Evolutionary conservation across 2,329 filamentous ascomycete genomes (phyloP).

Genomic region (Periconia sp.): DNA sequence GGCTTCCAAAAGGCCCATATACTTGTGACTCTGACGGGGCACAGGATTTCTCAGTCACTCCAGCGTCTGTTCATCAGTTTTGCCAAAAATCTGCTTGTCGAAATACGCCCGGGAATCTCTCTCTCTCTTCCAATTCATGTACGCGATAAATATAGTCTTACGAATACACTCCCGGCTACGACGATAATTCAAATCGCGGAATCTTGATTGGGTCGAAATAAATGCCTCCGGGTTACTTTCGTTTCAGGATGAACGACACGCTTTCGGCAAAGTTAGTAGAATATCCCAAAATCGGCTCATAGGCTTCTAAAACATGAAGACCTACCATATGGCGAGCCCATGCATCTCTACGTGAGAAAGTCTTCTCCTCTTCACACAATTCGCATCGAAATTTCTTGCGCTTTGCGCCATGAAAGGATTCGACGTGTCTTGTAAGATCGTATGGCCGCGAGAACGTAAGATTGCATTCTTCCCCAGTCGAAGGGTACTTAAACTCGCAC

Average conservation of each 20-base stretch:
- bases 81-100: no score
- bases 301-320: slow-evolving; percentile 10
- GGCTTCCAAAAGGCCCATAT: no score
- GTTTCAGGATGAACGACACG: slow-evolving; percentile 85
- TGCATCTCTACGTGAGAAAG: slow-evolving; percentile 92
- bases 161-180: no score
- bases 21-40: no score
- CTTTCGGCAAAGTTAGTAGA: slow-evolving; percentile 12
- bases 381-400: slow-evolving; percentile 95
- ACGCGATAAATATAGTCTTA: no score
- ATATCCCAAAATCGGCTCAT: neutral
- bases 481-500: slow-evolving; percentile 91
- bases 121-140: no score
- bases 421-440: slow-evolving; percentile 93
- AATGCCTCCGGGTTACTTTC: no score
- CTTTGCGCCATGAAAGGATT: slow-evolving; percentile 92
- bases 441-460: slow-evolving; percentile 94
- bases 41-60: neutral
- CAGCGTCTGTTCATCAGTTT: neutral
- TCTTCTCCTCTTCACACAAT: slow-evolving; percentile 93
- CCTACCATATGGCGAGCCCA: slow-evolving; percentile 80
- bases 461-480: slow-evolving; percentile 91
- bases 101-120: no score
- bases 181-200: no score
- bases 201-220: no score